Conservation (phyloP, 225 moss, liverwort and hornwort species). For the Asterella californica region DNA sequence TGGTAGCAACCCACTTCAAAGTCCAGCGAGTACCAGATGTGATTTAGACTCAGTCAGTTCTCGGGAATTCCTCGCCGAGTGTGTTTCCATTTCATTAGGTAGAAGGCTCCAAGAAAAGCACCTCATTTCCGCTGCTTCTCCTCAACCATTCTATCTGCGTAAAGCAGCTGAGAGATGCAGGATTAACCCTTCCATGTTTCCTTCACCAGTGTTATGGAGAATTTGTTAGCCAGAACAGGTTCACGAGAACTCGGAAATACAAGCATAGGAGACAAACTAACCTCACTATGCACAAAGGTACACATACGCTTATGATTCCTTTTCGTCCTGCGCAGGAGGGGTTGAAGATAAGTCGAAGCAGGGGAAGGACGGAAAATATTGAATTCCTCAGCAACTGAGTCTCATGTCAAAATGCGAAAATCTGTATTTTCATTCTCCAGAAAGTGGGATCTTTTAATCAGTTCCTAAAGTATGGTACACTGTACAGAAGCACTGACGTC, state of each 20-base stretch:
- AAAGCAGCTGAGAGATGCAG: not conserved
- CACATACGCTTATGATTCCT: not conserved
- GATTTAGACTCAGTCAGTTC: not conserved
- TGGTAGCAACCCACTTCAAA: not conserved
- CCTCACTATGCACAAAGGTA: not conserved
- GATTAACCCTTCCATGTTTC: not conserved
- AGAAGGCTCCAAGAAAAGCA: not conserved
- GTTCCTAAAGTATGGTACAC: slow-evolving; percentile 9
- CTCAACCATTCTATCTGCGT: not conserved
- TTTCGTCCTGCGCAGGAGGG: not conserved
- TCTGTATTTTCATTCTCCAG: slow-evolving; percentile 7
- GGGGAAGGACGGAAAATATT: not conserved
- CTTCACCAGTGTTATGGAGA: not conserved
- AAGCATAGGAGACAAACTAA: not conserved
- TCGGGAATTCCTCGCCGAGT: not conserved
- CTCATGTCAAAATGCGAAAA: not conserved
- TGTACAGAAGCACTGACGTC: not conserved
- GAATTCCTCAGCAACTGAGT: not conserved
- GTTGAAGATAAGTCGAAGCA: not conserved
- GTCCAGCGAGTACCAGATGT: not conserved
- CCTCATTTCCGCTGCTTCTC: not conserved
- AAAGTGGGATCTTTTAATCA: slow-evolving; percentile 5
- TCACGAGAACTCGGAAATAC: not conserved
- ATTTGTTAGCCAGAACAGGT: not conserved
- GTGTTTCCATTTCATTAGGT: not conserved